phyloP scores from a whole-genome alignment of 139 green algal genomes.

The Asterochloris sp. region DNA sequence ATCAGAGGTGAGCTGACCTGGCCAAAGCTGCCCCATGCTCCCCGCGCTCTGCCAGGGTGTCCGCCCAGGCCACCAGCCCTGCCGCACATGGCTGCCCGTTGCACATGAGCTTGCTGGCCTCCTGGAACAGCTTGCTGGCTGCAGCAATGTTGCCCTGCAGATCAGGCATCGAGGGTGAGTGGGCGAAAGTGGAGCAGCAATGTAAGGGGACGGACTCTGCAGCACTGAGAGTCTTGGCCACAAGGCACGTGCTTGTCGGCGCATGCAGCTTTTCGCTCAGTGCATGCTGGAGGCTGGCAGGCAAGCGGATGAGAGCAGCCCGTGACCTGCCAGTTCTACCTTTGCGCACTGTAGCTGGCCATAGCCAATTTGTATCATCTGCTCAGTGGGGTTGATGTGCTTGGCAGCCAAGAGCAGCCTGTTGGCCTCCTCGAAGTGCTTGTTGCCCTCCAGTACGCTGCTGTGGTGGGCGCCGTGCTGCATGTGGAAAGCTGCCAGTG shows the following conservation, averaged over 20 bases:
- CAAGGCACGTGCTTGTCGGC: not conserved
- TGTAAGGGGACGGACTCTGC: too few species aligned
- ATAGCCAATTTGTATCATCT: conserved; percentile 58
- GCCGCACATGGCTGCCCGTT: conserved; percentile 59
- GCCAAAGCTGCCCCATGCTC: conserved; percentile 54
- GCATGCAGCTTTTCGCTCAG: not conserved
- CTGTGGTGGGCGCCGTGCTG: conserved; percentile 31
- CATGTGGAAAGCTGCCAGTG: conserved; percentile 56
- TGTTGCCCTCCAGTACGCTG: conserved; percentile 17
- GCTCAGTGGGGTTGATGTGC: conserved; percentile 43
- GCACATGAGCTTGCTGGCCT: conserved; percentile 30
- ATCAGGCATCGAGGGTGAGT: not conserved
- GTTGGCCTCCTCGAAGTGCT: conserved; percentile 32
- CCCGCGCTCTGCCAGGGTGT: conserved; percentile 49
- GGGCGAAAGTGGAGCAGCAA: too few species aligned
- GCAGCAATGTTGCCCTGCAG: conserved; percentile 37
- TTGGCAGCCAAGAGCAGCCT: conserved; percentile 36
- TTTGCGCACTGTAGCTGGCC: conserved; percentile 54
- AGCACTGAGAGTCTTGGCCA: too few species aligned
- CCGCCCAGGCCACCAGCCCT: conserved; percentile 55
- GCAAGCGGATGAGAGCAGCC: too few species aligned
- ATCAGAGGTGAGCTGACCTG: conserved; percentile 30
- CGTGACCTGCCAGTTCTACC: conserved; percentile 28
- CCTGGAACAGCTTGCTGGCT: conserved; percentile 45
- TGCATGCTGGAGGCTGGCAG: not conserved